Evolutionary conservation across 2,329 filamentous ascomycete species (phyloP), one percentile per base, ranked within the genome.

Genomic region (Fusarium cicatricum): DNA sequence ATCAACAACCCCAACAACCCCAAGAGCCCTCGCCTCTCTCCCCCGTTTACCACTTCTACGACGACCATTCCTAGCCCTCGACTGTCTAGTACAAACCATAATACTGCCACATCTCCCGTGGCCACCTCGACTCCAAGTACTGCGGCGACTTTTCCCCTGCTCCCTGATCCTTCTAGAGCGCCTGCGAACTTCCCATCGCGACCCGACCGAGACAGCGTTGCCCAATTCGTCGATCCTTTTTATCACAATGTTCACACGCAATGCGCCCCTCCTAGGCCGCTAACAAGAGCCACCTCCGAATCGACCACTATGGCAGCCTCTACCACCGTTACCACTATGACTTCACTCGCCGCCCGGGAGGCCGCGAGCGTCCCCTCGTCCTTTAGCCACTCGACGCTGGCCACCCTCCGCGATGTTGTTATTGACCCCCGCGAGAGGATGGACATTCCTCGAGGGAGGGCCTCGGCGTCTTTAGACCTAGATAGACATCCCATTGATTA

Each of bases 271-370:
- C 70, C 71, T 65, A 72, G 68, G 64, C 67, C 72, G 68, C 58
- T 81, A 69, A 77, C 70, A 56, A 72, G 74, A 52, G 70, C 70
- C 53, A 69, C 70, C 42, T 70, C 70, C 55, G 65, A 70, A 52
- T 62, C 66, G n/a, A 61, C 58, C 31, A 62, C 61, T 29, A 75
- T 75, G 72, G 69, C 70, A 46, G 62, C 76, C 37, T 69, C 73
- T 33, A 66, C 69, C 39, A 60, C 67, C 44, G 69, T 73, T 41
- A 64, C 75, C n/a, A 67, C 70, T 45, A 63, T 70, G 26, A 63
- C 73, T 23, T 63, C 68, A 43, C 41, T 72, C 33, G 62, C 55
- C 31, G 58, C 57, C 31, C 70, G 69, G 45, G 70, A 75, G 48
- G 58, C 67, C n/a, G 60, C 68, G 37, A 69, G 67, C 52, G 66